A percentile compares a stretch with the other conserved stretches of the same genome.
phyloP scores from a whole-genome alignment of 2,329 filamentous ascomycete genomes.

The Diaporthe helianthi region DNA sequence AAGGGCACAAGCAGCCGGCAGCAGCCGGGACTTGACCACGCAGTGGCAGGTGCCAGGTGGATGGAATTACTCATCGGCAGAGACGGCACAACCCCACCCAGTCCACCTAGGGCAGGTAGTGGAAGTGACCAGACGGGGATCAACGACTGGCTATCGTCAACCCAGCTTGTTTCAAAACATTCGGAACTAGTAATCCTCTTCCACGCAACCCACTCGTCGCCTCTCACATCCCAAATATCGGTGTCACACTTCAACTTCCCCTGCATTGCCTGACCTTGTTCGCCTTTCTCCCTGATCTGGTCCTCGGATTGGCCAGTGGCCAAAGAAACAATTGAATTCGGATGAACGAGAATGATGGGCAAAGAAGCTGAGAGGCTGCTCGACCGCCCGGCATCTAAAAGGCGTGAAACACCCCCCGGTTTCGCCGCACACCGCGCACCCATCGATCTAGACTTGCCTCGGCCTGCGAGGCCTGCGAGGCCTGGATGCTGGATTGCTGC shows the following conservation, averaged over 20 bases:
- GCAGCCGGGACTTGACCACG: no score
- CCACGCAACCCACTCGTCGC: conserved; percentile 14
- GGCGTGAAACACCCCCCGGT: conserved; percentile 30
- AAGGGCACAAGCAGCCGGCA: neutral
- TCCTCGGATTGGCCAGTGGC: conserved; percentile 6
- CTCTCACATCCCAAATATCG: conserved; percentile 2
- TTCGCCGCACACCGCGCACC: neutral
- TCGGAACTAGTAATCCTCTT: conserved; percentile 7
- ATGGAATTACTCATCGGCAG: conserved; percentile 6
- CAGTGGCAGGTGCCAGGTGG: neutral
- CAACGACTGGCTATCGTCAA: conserved; percentile 19
- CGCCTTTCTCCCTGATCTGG: neutral
- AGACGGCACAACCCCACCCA: neutral
- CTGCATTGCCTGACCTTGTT: neutral
- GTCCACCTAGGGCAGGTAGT: neutral
- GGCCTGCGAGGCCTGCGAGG: neutral
- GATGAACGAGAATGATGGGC: conserved; percentile 15
- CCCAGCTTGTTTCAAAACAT: conserved; percentile 16
- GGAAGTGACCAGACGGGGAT: neutral
- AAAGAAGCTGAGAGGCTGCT: neutral
- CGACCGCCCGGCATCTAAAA: conserved; percentile 10
- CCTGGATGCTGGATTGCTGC: neutral
- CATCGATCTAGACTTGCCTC: neutral
- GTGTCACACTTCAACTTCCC: neutral
- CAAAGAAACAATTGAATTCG: conserved; percentile 2